These are phyloP conservation scores for Graphilbum fragrans DNA, from an alignment of 2,329 filamentous ascomycete genomes.

Conservation along the genomic window DNA sequence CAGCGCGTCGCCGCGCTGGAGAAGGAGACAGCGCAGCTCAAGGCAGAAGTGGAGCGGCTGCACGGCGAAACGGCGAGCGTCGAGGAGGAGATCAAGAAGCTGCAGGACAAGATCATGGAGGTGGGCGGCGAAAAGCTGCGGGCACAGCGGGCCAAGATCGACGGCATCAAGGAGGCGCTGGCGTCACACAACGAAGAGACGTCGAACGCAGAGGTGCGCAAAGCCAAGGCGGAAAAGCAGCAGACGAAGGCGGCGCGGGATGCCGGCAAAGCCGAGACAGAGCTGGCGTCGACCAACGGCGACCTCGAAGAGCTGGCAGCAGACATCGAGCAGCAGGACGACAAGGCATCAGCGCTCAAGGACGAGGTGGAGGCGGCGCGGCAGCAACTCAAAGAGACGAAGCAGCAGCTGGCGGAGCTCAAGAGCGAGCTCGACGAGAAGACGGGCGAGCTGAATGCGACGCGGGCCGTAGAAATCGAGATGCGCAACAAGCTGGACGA, in stretches of 20 bases:
- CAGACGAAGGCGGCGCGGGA: slow-evolving; percentile 79
- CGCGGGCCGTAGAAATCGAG: slow-evolving; percentile 82
- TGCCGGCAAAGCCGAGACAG: slow-evolving; percentile 63
- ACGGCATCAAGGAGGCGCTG: slow-evolving; percentile 78
- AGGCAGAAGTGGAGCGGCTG: slow-evolving; percentile 68
- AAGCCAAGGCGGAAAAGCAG: slow-evolving; percentile 89
- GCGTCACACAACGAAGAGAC: slow-evolving; percentile 67
- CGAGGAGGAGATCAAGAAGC: slow-evolving; percentile 80
- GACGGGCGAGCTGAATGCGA: slow-evolving; percentile 75
- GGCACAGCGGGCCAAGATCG: slow-evolving; percentile 81
- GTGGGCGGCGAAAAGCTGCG: slow-evolving; percentile 89
- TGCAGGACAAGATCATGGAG: slow-evolving; percentile 98
- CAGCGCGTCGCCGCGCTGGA: slow-evolving; percentile 59
- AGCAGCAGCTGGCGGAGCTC: slow-evolving; percentile 63
- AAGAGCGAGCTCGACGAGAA: slow-evolving; percentile 84
- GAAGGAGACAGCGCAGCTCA: slow-evolving; percentile 63
- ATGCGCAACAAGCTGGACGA: slow-evolving; percentile 98
- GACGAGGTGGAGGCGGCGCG: slow-evolving; percentile 71
- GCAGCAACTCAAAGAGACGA: slow-evolving; percentile 64
- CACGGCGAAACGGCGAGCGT: slow-evolving; percentile 77
- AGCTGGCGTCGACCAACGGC: slow-evolving; percentile 56
- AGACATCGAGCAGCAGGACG: slow-evolving; percentile 66
- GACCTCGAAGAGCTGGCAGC: slow-evolving; percentile 70
- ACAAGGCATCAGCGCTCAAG: slow-evolving; percentile 60
- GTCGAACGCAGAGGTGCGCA: slow-evolving; percentile 75